These are phyloP conservation scores for Acanthamoeba rhysodes DNA, from an alignment of 208 protist species.

Conservation along the genomic window DNA sequence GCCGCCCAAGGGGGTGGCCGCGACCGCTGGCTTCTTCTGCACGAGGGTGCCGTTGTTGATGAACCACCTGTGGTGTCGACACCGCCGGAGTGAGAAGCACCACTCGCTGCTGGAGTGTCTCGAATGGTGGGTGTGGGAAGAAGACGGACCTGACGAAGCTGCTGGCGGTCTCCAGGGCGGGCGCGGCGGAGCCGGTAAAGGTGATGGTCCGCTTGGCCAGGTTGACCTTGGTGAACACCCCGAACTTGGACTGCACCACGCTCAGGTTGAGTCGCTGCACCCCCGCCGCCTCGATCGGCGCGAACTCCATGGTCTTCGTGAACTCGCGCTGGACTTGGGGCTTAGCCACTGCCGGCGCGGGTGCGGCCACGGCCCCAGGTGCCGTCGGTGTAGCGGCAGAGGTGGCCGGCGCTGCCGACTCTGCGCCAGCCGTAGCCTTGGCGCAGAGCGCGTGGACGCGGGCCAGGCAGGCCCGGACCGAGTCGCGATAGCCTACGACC, in stretches of 20 bases:
- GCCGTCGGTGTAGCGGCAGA: too few species aligned
- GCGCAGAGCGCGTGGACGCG: background rate
- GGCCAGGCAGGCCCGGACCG: background rate
- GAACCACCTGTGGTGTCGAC: background rate
- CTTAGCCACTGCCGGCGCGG: too few species aligned
- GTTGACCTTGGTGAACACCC: background rate
- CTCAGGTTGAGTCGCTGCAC: background rate
- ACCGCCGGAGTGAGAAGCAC: too few species aligned
- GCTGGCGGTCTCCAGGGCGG: background rate
- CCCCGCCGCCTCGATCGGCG: background rate
- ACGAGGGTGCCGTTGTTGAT: background rate
- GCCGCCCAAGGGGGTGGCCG: too few species aligned
- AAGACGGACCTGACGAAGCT: background rate
- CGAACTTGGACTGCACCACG: background rate
- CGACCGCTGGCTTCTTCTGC: background rate
- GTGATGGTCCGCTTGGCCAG: slow-evolving; percentile 14
- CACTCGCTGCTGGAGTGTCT: too few species aligned
- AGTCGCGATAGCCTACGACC: background rate
- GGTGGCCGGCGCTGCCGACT: too few species aligned
- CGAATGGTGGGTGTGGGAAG: too few species aligned
- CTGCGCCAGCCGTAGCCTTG: background rate
- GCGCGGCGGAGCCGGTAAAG: background rate
- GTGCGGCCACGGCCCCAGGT: too few species aligned
- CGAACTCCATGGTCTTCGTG: background rate
- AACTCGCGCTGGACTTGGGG: background rate